A percentile compares a stretch with the other conserved stretches of the same genome.
phyloP scores from a whole-genome alignment of 2,329 filamentous ascomycete species.

The Immersiporthe knoxdaviesiana region DNA sequence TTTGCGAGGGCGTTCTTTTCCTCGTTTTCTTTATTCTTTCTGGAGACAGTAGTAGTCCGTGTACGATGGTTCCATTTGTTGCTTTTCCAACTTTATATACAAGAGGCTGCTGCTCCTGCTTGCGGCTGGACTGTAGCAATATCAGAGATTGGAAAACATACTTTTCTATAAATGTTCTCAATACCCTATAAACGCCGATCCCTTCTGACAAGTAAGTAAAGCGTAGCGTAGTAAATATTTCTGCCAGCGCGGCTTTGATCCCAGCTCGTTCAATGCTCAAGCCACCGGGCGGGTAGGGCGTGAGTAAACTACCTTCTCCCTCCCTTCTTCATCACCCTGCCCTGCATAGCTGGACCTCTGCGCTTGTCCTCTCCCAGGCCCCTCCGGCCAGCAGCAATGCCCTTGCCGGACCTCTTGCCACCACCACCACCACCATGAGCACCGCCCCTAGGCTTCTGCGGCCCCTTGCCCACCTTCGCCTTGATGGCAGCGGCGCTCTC shows the following conservation, averaged over 20 bases:
- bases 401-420: slow-evolving; percentile 36
- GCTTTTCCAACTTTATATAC: slow-evolving; percentile 14
- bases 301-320: slow-evolving; percentile 19
- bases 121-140: slow-evolving; percentile 25
- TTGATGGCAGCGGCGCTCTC: slow-evolving; percentile 57
- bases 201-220: slow-evolving; percentile 8
- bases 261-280: neutral
- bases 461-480: slow-evolving; percentile 43
- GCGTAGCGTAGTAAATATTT: neutral
- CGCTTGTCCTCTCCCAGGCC: slow-evolving; percentile 40
- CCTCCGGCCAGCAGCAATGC: slow-evolving; percentile 37
- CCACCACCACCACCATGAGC: slow-evolving; percentile 41
- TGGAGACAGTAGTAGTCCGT: slow-evolving; percentile 12
- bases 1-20: slow-evolving; percentile 19
- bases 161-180: slow-evolving; percentile 18
- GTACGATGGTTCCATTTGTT: slow-evolving; percentile 6
- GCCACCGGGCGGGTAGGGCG: neutral
- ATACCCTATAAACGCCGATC: slow-evolving; percentile 19
- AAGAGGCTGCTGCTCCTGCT: slow-evolving; percentile 6
- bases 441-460: slow-evolving; percentile 40
- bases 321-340: slow-evolving; percentile 37
- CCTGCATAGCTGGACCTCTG: slow-evolving; percentile 32
- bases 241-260: neutral
- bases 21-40: neutral
- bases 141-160: slow-evolving; percentile 18